phyloP scores from a whole-genome alignment of 306 rosid species.

The Prunus padus region DNA sequence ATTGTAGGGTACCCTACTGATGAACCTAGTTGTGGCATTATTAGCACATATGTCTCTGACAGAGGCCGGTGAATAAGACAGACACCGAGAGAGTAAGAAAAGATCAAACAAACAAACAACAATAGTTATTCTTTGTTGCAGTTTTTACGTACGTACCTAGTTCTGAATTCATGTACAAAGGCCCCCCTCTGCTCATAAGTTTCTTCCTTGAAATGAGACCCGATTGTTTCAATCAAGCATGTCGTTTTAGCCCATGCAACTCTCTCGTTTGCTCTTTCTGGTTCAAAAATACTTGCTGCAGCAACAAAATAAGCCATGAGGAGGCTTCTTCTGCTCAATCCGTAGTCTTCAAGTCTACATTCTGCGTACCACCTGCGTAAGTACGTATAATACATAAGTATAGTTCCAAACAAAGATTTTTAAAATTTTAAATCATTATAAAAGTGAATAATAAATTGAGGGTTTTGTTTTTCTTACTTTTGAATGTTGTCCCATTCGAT shows the following conservation, averaged over 20 bases:
- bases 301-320: slow-evolving; percentile 71
- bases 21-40: not conserved
- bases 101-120: not conserved
- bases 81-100: not conserved
- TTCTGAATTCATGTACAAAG: slow-evolving; percentile 46
- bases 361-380: slow-evolving; percentile 75
- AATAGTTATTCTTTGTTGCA: not conserved
- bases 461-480: slow-evolving; percentile 38
- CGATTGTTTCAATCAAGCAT: slow-evolving; percentile 49
- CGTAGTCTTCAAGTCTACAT: slow-evolving; percentile 54
- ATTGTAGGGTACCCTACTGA: not conserved
- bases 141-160: slow-evolving; percentile 18
- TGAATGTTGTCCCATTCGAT: slow-evolving; percentile 70
- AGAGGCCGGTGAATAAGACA: not conserved
- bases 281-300: slow-evolving; percentile 67
- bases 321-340: slow-evolving; percentile 56
- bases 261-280: slow-evolving; percentile 65
- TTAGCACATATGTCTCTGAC: not conserved
- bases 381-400: not conserved
- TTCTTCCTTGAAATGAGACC: slow-evolving; percentile 39
- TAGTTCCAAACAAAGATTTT: not conserved
- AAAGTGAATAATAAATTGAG: not conserved
- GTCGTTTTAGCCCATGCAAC: slow-evolving; percentile 76
- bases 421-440: too few species aligned
- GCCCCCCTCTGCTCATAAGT: slow-evolving; percentile 30